Conservation (phyloP, 176 grass and related monocot species). For the Carex parvula region DNA sequence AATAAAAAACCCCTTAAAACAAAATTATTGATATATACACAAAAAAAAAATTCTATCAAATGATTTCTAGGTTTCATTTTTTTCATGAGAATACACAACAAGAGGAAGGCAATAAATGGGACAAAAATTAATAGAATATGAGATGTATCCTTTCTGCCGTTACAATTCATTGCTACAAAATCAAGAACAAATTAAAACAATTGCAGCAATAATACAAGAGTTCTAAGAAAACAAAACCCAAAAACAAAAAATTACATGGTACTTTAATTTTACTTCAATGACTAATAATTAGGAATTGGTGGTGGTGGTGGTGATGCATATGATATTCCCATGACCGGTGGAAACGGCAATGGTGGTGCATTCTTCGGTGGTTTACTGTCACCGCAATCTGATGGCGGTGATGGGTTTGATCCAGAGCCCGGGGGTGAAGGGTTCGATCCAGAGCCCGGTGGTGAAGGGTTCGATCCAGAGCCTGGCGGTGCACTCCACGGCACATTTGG, state of each 20-base stretch:
- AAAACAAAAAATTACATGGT: slow-evolving; percentile 50
- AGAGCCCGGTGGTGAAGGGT: slow-evolving; percentile 24
- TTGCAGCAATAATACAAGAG: slow-evolving; percentile 19
- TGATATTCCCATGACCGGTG: slow-evolving; percentile 55
- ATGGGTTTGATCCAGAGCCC: background rate
- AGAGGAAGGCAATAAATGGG: background rate
- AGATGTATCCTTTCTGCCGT: slow-evolving; percentile 15
- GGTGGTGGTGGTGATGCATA: slow-evolving; percentile 66
- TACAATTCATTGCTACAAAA: slow-evolving; percentile 20
- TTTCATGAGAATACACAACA: background rate
- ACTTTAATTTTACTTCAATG: slow-evolving; percentile 46
- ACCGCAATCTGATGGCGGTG: slow-evolving; percentile 34
- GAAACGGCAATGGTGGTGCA: slow-evolving; percentile 36
- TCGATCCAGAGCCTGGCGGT: background rate
- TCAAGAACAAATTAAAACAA: slow-evolving; percentile 7
- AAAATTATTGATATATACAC: background rate
- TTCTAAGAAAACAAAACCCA: background rate
- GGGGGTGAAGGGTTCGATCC: background rate
- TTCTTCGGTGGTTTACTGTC: slow-evolving; percentile 35
- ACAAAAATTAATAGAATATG: slow-evolving; percentile 21
- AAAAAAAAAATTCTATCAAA: background rate
- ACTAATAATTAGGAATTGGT: slow-evolving; percentile 36
- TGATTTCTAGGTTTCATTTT: background rate
- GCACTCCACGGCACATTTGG: background rate
- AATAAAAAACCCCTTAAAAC: background rate